Evolutionary conservation across 1,139 yeast species (phyloP).

Genomic region (Kurtzmaniella quercitrusa): DNA sequence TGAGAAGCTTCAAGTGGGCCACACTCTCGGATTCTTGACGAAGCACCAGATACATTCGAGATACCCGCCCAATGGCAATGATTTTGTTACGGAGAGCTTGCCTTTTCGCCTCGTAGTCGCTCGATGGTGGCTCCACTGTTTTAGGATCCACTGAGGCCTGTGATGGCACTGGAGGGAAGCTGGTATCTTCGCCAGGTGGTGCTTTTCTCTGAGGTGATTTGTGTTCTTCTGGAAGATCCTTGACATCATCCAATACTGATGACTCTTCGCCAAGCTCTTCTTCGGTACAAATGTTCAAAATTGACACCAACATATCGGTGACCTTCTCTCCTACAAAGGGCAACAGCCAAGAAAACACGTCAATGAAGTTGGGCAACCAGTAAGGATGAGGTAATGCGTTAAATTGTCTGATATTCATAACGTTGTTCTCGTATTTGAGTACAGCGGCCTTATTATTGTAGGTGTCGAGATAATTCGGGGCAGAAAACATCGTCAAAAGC

Average conservation of each 20-base stretch:
- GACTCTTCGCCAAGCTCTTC: conserved; percentile 86
- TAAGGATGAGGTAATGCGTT: conserved; percentile 93
- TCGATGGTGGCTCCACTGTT: conserved; percentile 11
- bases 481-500: conserved; percentile 86
- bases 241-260: conserved; percentile 29
- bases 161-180: background rate
- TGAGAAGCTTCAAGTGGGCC: conserved; percentile 66
- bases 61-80: conserved; percentile 89
- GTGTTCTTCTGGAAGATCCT: background rate
- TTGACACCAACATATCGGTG: conserved; percentile 88
- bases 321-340: conserved; percentile 98
- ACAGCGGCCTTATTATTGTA: conserved; percentile 97
- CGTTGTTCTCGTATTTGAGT: conserved; percentile 82
- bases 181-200: background rate
- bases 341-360: conserved; percentile 94
- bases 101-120: conserved; percentile 40
- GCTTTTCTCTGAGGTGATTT: conserved; percentile 1
- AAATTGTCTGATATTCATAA: conserved; percentile 94
- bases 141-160: conserved; percentile 7
- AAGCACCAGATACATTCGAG: conserved; percentile 87
- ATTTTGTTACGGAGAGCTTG: conserved; percentile 81
- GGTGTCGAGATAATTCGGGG: conserved; percentile 91
- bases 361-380: conserved; percentile 97
- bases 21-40: conserved; percentile 90
- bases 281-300: conserved; percentile 89